Conservation (phyloP, 2,329 filamentous ascomycete genomes). For the Neofusicoccum cordaticola region DNA sequence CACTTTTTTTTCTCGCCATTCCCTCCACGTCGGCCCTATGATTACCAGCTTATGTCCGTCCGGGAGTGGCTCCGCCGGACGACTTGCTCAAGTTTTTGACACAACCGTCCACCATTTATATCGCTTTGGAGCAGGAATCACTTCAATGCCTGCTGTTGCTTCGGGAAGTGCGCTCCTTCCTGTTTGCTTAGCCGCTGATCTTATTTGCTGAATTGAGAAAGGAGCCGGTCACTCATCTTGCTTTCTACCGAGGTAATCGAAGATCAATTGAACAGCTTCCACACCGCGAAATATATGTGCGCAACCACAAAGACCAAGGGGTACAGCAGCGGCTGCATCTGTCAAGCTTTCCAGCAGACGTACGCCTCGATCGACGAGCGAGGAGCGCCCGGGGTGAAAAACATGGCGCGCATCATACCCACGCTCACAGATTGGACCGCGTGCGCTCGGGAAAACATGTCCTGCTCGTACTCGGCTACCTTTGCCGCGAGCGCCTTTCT, state of each 20-base stretch:
- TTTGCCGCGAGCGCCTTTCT: conserved; percentile 24
- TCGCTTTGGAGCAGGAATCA: too few relatives aligned
- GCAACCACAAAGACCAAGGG: conserved; percentile 20
- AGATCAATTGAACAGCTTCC: conserved; percentile 21
- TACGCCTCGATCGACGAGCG: conserved; percentile 42
- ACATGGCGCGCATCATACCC: conserved; percentile 47
- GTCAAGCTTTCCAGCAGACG: background rate
- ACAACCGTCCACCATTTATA: too few relatives aligned
- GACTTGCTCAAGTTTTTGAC: too few relatives aligned
- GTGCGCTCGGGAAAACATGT: conserved; percentile 36
- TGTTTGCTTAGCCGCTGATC: background rate
- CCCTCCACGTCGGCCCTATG: too few relatives aligned
- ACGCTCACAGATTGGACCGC: conserved; percentile 35
- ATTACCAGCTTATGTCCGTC: too few relatives aligned
- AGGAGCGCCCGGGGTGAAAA: conserved; percentile 49
- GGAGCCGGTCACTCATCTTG: too few relatives aligned
- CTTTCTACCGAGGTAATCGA: background rate
- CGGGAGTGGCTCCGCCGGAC: too few relatives aligned
- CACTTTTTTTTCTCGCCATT: too few relatives aligned
- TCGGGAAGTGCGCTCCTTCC: too few relatives aligned
- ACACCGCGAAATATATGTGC: conserved; percentile 23
- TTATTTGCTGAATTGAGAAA: background rate
- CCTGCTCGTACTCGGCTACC: conserved; percentile 33
- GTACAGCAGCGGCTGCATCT: conserved; percentile 17
- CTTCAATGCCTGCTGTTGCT: too few relatives aligned